phyloP scores from a whole-genome alignment of 495 filamentous ascomycete genomes.

The Ascobolus immersus region DNA sequence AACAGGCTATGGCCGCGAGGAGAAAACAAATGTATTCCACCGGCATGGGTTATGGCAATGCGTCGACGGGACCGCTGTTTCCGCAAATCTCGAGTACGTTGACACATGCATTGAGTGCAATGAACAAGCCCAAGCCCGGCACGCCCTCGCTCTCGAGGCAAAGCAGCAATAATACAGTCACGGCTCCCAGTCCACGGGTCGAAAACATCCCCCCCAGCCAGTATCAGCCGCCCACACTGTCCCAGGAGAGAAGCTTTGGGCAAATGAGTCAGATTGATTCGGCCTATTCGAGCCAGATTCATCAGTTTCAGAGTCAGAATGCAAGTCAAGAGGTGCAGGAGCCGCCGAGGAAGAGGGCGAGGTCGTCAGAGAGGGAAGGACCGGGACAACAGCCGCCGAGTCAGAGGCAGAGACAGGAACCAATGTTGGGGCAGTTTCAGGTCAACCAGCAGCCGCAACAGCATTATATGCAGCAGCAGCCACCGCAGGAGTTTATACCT shows the following conservation, averaged over 20 bases:
- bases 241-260: slow-evolving; percentile 16
- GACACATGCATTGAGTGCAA: slow-evolving; percentile 72
- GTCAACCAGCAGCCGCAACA: too few species aligned
- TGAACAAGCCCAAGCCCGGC: slow-evolving; percentile 50
- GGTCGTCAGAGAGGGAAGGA: neutral
- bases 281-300: slow-evolving; percentile 18
- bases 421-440: too few species aligned
- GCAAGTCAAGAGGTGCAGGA: slow-evolving; percentile 33
- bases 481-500: too few species aligned
- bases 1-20: slow-evolving; percentile 95
- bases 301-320: slow-evolving; percentile 25
- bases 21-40: slow-evolving; percentile 71
- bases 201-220: neutral
- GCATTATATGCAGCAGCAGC: too few species aligned
- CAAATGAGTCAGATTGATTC: slow-evolving; percentile 22
- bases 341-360: slow-evolving; percentile 58
- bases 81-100: slow-evolving; percentile 85
- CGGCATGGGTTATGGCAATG: slow-evolving; percentile 35
- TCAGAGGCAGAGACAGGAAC: too few species aligned
- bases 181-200: too few species aligned
- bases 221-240: neutral
- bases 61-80: slow-evolving; percentile 65
- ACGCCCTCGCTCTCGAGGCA: neutral
- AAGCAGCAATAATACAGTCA: slow-evolving; percentile 22
- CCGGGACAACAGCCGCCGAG: neutral